These are phyloP conservation scores for Phytophthora pisi DNA, from an alignment of 352 stramenopile species.

Conservation along the genomic window DNA sequence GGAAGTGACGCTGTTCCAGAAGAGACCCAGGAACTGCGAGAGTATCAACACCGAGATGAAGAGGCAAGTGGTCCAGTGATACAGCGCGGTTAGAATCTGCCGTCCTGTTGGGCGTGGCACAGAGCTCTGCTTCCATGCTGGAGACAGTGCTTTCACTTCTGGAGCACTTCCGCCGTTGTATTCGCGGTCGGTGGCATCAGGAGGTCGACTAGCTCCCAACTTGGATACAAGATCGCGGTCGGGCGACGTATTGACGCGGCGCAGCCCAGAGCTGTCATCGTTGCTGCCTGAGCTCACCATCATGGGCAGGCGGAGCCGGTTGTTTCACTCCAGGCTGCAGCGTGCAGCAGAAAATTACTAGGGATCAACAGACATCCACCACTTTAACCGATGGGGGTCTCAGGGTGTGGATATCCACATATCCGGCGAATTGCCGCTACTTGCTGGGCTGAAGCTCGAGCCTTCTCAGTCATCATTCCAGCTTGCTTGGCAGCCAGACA, in stretches of 20 bases:
- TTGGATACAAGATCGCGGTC: constrained; percentile 17
- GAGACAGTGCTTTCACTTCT: constrained; percentile 6
- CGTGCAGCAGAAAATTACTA: neutral
- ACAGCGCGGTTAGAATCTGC: constrained; percentile 21
- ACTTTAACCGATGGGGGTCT: constrained; percentile 6
- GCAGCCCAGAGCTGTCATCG: constrained; percentile 17
- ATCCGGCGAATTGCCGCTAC: constrained; percentile 31
- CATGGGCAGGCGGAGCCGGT: neutral
- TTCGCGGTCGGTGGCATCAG: constrained; percentile 9
- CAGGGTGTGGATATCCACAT: constrained; percentile 41
- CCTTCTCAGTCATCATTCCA: constrained; percentile 20
- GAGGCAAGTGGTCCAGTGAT: constrained; percentile 39
- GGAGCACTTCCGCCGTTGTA: neutral
- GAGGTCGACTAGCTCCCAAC: constrained; percentile 17
- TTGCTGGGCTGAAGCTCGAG: constrained; percentile 13
- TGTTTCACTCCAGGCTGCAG: constrained; percentile 4
- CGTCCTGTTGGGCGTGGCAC: constrained; percentile 14
- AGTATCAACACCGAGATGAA: constrained; percentile 37
- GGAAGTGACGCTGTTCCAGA: constrained; percentile 33
- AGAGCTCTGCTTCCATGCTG: neutral
- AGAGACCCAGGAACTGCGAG: constrained; percentile 35
- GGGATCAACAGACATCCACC: no score
- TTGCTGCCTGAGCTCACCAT: constrained; percentile 11
- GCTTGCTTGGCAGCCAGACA: constrained; percentile 39
- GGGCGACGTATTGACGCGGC: constrained; percentile 25